Conservation (phyloP, 768 basidiomycete species). For the Panaeolus papilionaceus region DNA sequence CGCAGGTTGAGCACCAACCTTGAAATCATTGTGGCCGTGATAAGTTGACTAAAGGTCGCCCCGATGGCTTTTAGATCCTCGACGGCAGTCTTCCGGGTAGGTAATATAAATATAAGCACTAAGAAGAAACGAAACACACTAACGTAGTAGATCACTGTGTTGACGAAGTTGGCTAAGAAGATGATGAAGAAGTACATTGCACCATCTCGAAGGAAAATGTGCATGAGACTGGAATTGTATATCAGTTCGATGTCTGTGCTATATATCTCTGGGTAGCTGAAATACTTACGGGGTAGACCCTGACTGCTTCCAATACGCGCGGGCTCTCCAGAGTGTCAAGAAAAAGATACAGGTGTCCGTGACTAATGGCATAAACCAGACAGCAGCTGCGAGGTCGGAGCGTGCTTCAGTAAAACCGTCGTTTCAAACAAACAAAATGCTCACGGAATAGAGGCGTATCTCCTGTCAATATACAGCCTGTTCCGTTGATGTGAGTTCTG, state of each 20-base stretch:
- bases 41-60: slow-evolving; percentile 38
- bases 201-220: slow-evolving; percentile 34
- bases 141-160: slow-evolving; percentile 34
- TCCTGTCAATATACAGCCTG: slow-evolving; percentile 32
- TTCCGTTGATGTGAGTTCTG: neutral
- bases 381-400: slow-evolving; percentile 22
- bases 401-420: neutral
- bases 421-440: slow-evolving; percentile 3
- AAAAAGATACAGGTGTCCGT: slow-evolving; percentile 28
- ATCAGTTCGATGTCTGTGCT: neutral
- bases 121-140: slow-evolving; percentile 12
- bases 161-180: slow-evolving; percentile 33
- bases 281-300: slow-evolving; percentile 23
- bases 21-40: slow-evolving; percentile 36
- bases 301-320: slow-evolving; percentile 20
- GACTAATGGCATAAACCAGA: slow-evolving; percentile 34
- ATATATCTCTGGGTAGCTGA: neutral
- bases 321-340: slow-evolving; percentile 26
- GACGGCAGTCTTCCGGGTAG: neutral
- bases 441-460: slow-evolving; percentile 27
- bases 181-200: slow-evolving; percentile 34
- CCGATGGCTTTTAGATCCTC: slow-evolving; percentile 37
- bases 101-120: neutral
- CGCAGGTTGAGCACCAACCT: slow-evolving; percentile 39
- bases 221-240: slow-evolving; percentile 23